A percentile compares a stretch with the other conserved stretches of the same genome.
Conservation (phyloP, 2,329 filamentous ascomycete species). For the Colletotrichum melonis region DNA sequence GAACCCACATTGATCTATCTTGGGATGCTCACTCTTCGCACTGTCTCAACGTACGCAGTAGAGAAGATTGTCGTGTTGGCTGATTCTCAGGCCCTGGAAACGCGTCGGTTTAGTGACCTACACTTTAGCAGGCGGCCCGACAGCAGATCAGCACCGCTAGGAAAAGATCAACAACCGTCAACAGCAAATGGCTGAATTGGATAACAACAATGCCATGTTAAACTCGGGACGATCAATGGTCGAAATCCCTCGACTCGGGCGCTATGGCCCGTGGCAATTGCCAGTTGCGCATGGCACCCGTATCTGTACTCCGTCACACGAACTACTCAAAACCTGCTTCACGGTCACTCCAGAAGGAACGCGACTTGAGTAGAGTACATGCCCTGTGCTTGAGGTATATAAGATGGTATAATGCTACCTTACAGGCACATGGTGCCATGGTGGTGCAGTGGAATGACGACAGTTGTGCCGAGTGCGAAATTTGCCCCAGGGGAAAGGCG, state of each 20-base stretch:
- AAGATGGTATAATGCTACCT: no score
- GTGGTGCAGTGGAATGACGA: neutral
- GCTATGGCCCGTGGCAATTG: neutral
- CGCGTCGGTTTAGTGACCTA: neutral
- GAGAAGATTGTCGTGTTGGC: neutral
- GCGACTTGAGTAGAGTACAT: neutral
- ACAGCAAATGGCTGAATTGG: neutral
- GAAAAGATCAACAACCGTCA: neutral
- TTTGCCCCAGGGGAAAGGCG: neutral
- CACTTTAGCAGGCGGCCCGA: neutral
- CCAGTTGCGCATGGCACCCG: neutral
- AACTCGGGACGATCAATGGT: neutral
- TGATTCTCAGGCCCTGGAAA: neutral
- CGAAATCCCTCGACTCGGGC: neutral
- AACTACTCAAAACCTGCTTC: neutral
- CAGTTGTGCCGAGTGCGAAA: neutral
- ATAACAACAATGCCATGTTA: neutral
- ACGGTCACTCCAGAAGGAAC: neutral
- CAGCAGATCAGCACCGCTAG: neutral
- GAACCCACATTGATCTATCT: neutral
- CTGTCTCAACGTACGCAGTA: neutral
- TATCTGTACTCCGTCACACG: neutral
- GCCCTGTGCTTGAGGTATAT: neutral
- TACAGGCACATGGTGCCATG: neutral
- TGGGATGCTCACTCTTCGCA: neutral